Base-by-base conservation (phyloP, 192 early-diverging fungal genomes). In the Backusella tarrabulga region DNA sequence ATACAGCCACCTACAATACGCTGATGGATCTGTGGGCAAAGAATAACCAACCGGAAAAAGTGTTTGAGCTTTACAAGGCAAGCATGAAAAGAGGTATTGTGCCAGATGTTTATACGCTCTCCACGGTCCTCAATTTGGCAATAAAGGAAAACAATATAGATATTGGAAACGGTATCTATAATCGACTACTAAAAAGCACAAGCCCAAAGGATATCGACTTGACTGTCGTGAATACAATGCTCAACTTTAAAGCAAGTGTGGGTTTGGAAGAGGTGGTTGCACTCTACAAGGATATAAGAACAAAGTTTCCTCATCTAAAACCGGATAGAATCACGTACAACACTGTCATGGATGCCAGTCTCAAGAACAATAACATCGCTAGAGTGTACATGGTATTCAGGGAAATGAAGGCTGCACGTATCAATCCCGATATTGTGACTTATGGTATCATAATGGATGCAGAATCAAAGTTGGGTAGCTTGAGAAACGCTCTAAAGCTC, bases 371-470 rank as follows among this genome's bases (percentile, higher is more conserved):
- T 23, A 21, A 56, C 14, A 36, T 71, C 17, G 40, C 75, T 5
- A 78, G 77, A 71, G 80, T 77, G 9, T 71, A 71, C 67, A 71
- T 38, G 50, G 50, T 86, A 12, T 80, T 79, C 40, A 38, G 35
- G 17, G 80, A 83, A 4, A 79, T 85, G 76, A 34, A 34, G 32
- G 4, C 68, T 32, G 44, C 54, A 7, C 73, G 63, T 1, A 34
- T 79, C 3, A 26, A 52, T 21, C 82, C 84, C 4, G 77, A 83
- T 67, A 40, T 67, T 21, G 35, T 68, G 9, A 85, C 84, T 3
- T 83, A 77, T 60, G 75, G 77, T 26, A 80, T 78, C 3, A 34
- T 85, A 7, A 81, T 85, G n/a, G 76, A 72, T 21, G 80, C 76
- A 17, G 72, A 81, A 32, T 66, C 74, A 5, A 41, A 56, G 12